A percentile compares a stretch with the other conserved stretches of the same genome.
phyloP scores from a whole-genome alignment of 2,329 filamentous ascomycete species.

The Tolypocladium paradoxum region DNA sequence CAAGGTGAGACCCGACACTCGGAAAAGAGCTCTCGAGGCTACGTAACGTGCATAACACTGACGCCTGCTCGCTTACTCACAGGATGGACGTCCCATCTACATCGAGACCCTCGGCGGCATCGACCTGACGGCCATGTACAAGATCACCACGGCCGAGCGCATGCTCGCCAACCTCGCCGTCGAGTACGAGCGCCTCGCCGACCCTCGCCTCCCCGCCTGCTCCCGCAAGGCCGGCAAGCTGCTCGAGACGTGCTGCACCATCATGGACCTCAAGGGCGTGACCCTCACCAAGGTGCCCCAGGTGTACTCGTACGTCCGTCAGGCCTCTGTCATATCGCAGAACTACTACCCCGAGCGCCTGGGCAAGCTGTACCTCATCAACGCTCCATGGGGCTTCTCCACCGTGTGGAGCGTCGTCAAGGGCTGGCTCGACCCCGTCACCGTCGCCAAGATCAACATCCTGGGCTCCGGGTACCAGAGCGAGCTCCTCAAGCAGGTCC shows the following conservation, averaged over 20 bases:
- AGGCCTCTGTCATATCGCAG: slow-evolving; percentile 82
- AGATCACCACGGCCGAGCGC: slow-evolving; percentile 83
- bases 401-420: slow-evolving; percentile 79
- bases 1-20: slow-evolving; percentile 39
- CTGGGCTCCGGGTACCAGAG: slow-evolving; percentile 72
- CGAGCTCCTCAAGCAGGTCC: slow-evolving; percentile 75
- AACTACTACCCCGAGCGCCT: slow-evolving; percentile 99
- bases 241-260: slow-evolving; percentile 94
- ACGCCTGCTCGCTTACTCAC: background rate
- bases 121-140: slow-evolving; percentile 79
- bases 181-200: slow-evolving; percentile 93
- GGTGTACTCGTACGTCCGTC: slow-evolving; percentile 80
- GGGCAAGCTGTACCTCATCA: slow-evolving; percentile 94
- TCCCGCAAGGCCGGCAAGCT: slow-evolving; percentile 83
- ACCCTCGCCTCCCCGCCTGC: slow-evolving; percentile 88
- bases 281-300: slow-evolving; percentile 69
- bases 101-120: slow-evolving; percentile 94
- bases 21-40: background rate
- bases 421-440: slow-evolving; percentile 92
- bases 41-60: background rate
- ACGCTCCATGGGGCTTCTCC: slow-evolving; percentile 92
- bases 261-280: slow-evolving; percentile 96
- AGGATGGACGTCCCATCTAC: slow-evolving; percentile 96
- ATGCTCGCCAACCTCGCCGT: slow-evolving; percentile 95
- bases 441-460: slow-evolving; percentile 90